Base-by-base conservation (phyloP, 495 filamentous ascomycete species). In the Xylaria sp. region DNA sequence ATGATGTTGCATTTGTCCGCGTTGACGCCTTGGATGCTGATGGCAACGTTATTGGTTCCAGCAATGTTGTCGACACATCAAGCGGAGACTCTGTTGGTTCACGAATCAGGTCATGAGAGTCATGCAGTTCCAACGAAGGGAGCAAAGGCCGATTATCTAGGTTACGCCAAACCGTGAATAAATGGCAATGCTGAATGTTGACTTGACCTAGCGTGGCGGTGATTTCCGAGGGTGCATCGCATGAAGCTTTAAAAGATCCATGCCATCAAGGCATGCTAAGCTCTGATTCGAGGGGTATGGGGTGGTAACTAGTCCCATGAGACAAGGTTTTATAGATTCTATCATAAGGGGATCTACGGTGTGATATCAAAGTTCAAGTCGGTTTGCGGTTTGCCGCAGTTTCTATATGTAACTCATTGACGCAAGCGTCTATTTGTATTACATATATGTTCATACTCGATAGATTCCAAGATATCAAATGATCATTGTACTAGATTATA, bases 11-110 rank as follows among this genome's bases (percentile, higher is more conserved):
- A 12, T 77, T 68, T 29, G 33, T 75, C 57, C 72, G 70, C 14
- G 73, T 70, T 35, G 69, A 75, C 12, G 77, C 74, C 14, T 40
- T 77, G 1, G 73, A 73, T 44, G 44, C 55, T 0, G 65, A 71
- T 14, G 74, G 72, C 14, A 52, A 64, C 14, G 62, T 73, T 43
- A 48, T 78, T 24, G 76, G 74, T 0, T 71, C 73, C 1, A 71
- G 70, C 2, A 61, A 70, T 37, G 71, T 72, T n/a, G n/a, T 76
- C 33, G 74, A 76, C 21, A 71, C 73, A 5, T 61, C 62, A 3
- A 71, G 62, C 31, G 62, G 70, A 14, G 70, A 67, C 35, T 67
- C 64, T 6, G 70, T 68, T 4, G 70, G 70, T 19, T 68, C 70
- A 33, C 41, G 41, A 11, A 72, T 72, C 17, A 52, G 70, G 26